Conservation (phyloP, 106 monocot genomes). For the Agapanthus africanus region DNA sequence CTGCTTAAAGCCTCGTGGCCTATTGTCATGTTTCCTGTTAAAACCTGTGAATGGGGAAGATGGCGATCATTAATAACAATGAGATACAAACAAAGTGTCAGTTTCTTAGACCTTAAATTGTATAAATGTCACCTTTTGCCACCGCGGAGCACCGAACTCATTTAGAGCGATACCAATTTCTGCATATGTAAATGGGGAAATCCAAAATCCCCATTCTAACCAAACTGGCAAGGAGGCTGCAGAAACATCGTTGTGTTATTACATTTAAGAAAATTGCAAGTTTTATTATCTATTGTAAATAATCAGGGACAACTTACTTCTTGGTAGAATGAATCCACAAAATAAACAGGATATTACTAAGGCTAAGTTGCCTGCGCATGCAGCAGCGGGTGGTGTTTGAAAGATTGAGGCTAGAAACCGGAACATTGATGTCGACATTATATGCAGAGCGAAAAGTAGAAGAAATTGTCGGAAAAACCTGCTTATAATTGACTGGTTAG, state of each 20-base stretch:
- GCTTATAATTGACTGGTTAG: not conserved
- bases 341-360: constrained; percentile 34
- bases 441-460: constrained; percentile 47
- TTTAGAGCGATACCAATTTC: constrained; percentile 36
- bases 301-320: constrained; percentile 27
- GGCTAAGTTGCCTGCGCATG: constrained; percentile 18
- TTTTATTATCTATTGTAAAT: not conserved
- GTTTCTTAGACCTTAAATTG: not conserved
- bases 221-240: constrained; percentile 52
- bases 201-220: constrained; percentile 54
- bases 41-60: not conserved
- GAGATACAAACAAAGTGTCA: not conserved
- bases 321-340: constrained; percentile 70
- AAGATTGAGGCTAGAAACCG: constrained; percentile 49
- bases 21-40: constrained; percentile 28
- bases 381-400: constrained; percentile 31
- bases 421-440: constrained; percentile 51
- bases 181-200: constrained; percentile 47
- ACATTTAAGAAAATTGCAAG: not conserved
- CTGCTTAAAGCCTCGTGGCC: constrained; percentile 32
- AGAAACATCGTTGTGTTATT: not conserved
- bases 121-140: constrained; percentile 39
- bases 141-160: constrained; percentile 48
- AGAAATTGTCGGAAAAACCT: constrained; percentile 72
- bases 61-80: not conserved